These are phyloP conservation scores for Nicotiana noctiflora DNA, from an alignment of 257 asterid genomes.

Conservation along the genomic window DNA sequence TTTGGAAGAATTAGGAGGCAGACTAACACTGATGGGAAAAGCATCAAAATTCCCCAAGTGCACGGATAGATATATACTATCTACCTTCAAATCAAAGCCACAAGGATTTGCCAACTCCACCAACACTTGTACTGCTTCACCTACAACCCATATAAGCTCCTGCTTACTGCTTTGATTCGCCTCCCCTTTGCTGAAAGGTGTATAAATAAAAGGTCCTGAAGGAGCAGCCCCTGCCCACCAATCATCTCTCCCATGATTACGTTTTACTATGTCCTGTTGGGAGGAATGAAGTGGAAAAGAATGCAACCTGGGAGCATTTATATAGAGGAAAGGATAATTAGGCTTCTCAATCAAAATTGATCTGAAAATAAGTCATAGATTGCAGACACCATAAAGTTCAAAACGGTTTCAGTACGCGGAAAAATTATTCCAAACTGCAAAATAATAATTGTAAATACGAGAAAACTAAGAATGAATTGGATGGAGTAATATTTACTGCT, in stretches of 20 bases:
- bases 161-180: constrained; percentile 62
- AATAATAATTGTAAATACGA: background rate
- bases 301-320: constrained; percentile 58
- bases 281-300: constrained; percentile 90
- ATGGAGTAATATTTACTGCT: background rate
- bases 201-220: constrained; percentile 94
- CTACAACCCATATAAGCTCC: constrained; percentile 88
- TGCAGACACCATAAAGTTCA: background rate
- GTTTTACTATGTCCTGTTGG: constrained; percentile 58
- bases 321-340: constrained; percentile 15
- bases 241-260: constrained; percentile 55
- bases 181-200: constrained; percentile 98
- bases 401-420: background rate
- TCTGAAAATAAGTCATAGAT: background rate
- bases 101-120: constrained; percentile 99
- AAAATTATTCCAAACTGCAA: background rate
- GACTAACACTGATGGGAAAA: constrained; percentile 80
- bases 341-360: background rate
- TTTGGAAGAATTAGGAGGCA: constrained; percentile 87
- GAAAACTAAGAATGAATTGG: background rate
- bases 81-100: constrained; percentile 92
- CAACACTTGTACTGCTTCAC: constrained; percentile 90
- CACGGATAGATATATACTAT: constrained; percentile 86
- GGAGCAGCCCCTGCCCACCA: constrained; percentile 99
- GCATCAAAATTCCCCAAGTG: constrained; percentile 88